These are phyloP conservation scores for Nitzschia sp. DNA, from an alignment of 108 stramenopile genomes.

Conservation along the genomic window DNA sequence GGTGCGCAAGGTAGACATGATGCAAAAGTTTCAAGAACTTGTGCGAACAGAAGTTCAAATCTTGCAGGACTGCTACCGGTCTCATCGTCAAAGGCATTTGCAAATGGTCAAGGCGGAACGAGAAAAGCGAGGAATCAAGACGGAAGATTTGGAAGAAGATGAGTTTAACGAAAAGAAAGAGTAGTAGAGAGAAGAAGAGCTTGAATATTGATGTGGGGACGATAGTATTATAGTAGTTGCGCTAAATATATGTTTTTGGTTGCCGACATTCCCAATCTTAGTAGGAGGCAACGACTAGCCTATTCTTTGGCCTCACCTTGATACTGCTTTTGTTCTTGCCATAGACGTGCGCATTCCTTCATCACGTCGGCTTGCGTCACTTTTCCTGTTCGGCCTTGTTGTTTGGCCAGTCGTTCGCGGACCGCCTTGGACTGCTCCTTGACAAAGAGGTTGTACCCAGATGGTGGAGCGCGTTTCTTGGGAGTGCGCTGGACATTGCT, in stretches of 20 bases:
- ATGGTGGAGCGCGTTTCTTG: constrained; percentile 50
- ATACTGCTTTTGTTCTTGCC: constrained; percentile 47
- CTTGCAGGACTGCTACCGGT: constrained; percentile 48
- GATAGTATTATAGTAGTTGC: too few relatives aligned
- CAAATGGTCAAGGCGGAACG: constrained; percentile 49
- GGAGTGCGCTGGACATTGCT: constrained; percentile 35
- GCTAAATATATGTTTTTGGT: too few relatives aligned
- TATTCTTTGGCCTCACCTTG: background rate
- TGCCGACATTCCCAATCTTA: too few relatives aligned
- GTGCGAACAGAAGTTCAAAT: constrained; percentile 60
- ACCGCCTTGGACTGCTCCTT: constrained; percentile 57
- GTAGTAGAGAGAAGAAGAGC: too few relatives aligned
- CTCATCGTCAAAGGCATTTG: constrained; percentile 51
- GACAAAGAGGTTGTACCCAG: constrained; percentile 72
- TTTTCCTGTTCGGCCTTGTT: constrained; percentile 27
- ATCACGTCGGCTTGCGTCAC: constrained; percentile 71
- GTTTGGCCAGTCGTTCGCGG: constrained; percentile 40
- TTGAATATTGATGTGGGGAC: too few relatives aligned
- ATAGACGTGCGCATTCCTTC: constrained; percentile 75
- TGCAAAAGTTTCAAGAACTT: constrained; percentile 67
- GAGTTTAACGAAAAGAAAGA: constrained; percentile 16
- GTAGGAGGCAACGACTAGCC: too few relatives aligned
- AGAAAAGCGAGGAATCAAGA: constrained; percentile 45
- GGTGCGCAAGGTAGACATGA: constrained; percentile 50
- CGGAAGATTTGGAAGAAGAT: constrained; percentile 53